Evolutionary conservation across 2,329 filamentous ascomycete species (phyloP), one percentile per base, ranked within the genome.

Genomic region (Penicillium sp.): DNA sequence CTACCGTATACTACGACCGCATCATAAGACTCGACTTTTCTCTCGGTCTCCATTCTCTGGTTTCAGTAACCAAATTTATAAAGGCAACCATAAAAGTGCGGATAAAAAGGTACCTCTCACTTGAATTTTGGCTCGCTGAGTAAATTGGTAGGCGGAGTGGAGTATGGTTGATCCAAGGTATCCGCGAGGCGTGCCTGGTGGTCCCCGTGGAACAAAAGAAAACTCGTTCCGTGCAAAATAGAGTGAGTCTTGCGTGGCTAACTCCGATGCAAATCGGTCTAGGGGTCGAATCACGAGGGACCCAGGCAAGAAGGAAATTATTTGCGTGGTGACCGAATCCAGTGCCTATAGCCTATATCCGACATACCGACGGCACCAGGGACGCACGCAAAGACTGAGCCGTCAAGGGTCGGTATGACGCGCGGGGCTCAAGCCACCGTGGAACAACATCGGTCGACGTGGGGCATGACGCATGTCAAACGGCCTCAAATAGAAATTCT

Each of bases 401-500:
- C 11, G 13, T 13, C 14, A 14, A 7, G 30, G 4, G 33, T 8
- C 33, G 13, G 10, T 20, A 61, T 62, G 59, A 63, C 54, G 53
- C 51, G 46, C 31, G 40, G 50, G 46, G 45, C 50, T 56, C 49
- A 61, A 63, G 59, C 61, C 61, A 63, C 57, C 35, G 43, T 53
- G 45, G 42, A 36, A 20, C 27, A 51, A 16, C 14, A 22, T 39
- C 46, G 22, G 36, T 51, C 51, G 22, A 30, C 49, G 51, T 59
- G 57, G 57, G 50, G 54, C 48, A 63, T 60, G 59, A 63, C 59
- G 52, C 57, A 59, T 48, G 47, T 57, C 51, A 54, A 46, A n/a
- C 2, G 3, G 35, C 18, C 9, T 20, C 11, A 38, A 38, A 38
- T 38, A 13, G 39, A 28, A 31, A 40, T 43, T 36, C 31, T 40